Base-by-base conservation (phyloP, 2,329 filamentous ascomycete species). In the Arthrobotrys entomopaga region DNA sequence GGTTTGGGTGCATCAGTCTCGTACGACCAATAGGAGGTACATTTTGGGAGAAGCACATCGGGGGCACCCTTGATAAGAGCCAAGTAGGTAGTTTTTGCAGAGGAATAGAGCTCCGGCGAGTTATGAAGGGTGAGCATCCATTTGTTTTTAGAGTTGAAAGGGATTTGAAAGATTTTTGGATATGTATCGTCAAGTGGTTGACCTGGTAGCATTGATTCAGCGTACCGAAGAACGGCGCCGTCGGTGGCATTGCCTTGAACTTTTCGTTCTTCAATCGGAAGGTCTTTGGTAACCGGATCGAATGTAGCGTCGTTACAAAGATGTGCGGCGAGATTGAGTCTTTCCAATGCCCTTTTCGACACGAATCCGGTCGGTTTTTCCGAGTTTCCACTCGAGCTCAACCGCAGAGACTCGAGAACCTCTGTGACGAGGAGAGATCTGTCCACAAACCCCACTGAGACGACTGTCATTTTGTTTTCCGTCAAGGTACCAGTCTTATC, bases 71-170 rank as follows among this genome's bases (percentile, higher is more conserved):
- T 93, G 79, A 93, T 90, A n/a, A 89, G 90, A 49, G 93, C 82
- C 0, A 90, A 82, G 0, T 58, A 57, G 22, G 63, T 57, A 4
- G 66, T 52, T 11, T 50, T 42, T 0, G 22, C 52, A 15, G 67
- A 74, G 46, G 56, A 59, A 11, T 50, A 48, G 2, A 63, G 63
- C 40, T 74, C 70, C 78, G 71, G 6, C 69, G 79, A 10, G 83
- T 83, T 56, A 89, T 86, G 0, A 10, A 88, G 85, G 34, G 87
- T 85, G 64, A 93, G 86, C 87, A 92, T 93, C 79, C 88, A 93
- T 81, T 93, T 93, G 82, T 92, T 93, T 83, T 91, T 91, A 82
- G 89, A 91, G 82, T 93, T 93, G 81, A 93, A 93, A 0, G 89
- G 87, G 26, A 91, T 83, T 61, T 90, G 87, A 77, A 88, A 92